Evolutionary conservation across 2,329 filamentous ascomycete genomes (phyloP).

Genomic region (Monosporascus sp.): DNA sequence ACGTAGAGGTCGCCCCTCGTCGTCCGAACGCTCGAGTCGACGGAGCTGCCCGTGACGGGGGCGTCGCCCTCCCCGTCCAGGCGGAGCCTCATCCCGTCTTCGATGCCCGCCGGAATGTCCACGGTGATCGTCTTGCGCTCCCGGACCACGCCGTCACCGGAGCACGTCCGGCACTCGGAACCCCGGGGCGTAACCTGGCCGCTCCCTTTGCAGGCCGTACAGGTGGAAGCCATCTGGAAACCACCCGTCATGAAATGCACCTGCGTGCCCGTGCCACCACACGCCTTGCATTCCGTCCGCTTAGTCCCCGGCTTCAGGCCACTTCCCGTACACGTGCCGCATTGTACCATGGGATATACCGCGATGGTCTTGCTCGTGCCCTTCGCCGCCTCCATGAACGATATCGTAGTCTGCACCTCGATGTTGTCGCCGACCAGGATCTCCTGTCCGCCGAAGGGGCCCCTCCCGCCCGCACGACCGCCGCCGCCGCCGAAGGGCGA

Average conservation of each 20-base stretch:
- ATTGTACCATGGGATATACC: conserved; percentile 75
- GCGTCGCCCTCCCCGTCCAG: conserved; percentile 84
- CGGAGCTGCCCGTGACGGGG: conserved; percentile 66
- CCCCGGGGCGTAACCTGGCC: conserved; percentile 73
- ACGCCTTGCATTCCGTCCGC: conserved; percentile 67
- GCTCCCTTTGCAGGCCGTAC: conserved; percentile 71
- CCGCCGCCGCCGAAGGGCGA: conserved; percentile 49
- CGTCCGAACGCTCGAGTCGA: conserved; percentile 57
- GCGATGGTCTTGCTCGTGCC: conserved; percentile 83
- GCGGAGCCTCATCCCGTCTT: conserved; percentile 90
- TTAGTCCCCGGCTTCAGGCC: conserved; percentile 79
- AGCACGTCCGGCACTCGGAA: conserved; percentile 73
- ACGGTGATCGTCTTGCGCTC: conserved; percentile 79
- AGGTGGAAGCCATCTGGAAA: conserved; percentile 94
- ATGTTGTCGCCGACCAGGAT: conserved; percentile 93
- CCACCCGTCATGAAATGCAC: conserved; percentile 88
- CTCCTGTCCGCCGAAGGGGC: conserved; percentile 68
- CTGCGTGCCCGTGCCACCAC: conserved; percentile 78
- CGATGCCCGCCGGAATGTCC: conserved; percentile 91
- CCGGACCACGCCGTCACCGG: conserved; percentile 76
- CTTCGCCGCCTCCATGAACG: conserved; percentile 94
- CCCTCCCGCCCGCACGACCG: conserved; percentile 47
- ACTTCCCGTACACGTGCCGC: conserved; percentile 75
- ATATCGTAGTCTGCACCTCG: conserved; percentile 87
- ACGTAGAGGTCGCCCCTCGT: conserved; percentile 86